Conservation (phyloP, 192 early-diverging fungal species). For the Mortierella alpina region DNA sequence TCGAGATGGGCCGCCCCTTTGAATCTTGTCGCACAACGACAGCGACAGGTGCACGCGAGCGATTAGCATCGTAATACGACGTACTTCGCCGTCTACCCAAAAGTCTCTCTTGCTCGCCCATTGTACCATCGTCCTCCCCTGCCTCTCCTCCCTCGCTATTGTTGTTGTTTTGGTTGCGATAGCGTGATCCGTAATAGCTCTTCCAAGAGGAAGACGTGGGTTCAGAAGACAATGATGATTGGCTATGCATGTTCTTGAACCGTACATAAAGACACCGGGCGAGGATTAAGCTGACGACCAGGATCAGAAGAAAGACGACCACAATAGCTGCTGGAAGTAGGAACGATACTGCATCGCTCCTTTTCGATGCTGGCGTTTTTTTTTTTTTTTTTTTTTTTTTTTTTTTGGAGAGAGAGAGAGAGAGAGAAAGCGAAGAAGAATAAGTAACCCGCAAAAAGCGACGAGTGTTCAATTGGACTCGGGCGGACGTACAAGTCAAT, state of each 20-base stretch:
- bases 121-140: slow-evolving; percentile 2
- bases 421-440: slow-evolving; percentile 1
- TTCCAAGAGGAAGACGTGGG: slow-evolving; percentile 23
- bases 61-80: slow-evolving; percentile 46
- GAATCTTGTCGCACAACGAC: slow-evolving; percentile 38
- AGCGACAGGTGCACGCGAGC: slow-evolving; percentile 40
- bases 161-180: neutral
- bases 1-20: slow-evolving; percentile 43
- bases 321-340: slow-evolving; percentile 27
- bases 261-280: slow-evolving; percentile 40
- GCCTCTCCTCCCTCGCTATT: neutral
- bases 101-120: slow-evolving; percentile 19
- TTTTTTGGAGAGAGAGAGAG: neutral
- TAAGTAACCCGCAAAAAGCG: too few relatives aligned
- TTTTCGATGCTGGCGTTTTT: slow-evolving; percentile 17
- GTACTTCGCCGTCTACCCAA: slow-evolving; percentile 43
- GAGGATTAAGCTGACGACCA: slow-evolving; percentile 12
- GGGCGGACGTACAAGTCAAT: too few relatives aligned
- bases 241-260: slow-evolving; percentile 21
- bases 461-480: too few relatives aligned
- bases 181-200: slow-evolving; percentile 3
- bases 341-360: slow-evolving; percentile 29
- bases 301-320: slow-evolving; percentile 25
- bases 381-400: neutral
- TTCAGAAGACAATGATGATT: slow-evolving; percentile 1